phyloP scores from a whole-genome alignment of 2,329 filamentous ascomycete species.

The Cryoendolithus antarcticus region DNA sequence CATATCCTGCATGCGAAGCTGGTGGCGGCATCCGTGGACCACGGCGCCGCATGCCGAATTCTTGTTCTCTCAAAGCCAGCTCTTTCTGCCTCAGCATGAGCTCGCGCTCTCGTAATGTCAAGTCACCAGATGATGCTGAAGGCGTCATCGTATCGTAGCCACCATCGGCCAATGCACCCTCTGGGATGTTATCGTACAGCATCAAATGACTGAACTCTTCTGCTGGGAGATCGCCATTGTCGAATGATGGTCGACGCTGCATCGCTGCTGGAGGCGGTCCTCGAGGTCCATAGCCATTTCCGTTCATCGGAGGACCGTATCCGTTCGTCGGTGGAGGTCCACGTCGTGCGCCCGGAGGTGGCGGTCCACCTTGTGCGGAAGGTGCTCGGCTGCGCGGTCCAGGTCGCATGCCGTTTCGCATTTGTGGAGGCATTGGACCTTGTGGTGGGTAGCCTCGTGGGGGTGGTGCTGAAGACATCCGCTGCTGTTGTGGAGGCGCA shows the following conservation, averaged over 20 bases:
- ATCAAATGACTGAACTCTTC: constrained; percentile 88
- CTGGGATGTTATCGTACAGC: constrained; percentile 76
- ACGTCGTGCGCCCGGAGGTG: constrained; percentile 34
- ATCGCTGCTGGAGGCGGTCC: constrained; percentile 45
- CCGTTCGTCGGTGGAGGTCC: constrained; percentile 46
- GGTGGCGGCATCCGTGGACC: constrained; percentile 17
- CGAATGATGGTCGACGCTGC: constrained; percentile 67
- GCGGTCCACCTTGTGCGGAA: constrained; percentile 38
- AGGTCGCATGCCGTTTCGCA: constrained; percentile 17
- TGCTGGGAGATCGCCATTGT: constrained; percentile 56
- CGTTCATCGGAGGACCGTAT: constrained; percentile 41
- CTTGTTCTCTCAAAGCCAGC: constrained; percentile 73
- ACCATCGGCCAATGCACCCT: constrained; percentile 44
- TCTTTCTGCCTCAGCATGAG: constrained; percentile 78
- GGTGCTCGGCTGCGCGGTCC: constrained; percentile 39
- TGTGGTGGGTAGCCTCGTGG: constrained; percentile 1
- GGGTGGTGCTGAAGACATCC: constrained; percentile 8
- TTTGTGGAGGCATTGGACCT: constrained; percentile 8
- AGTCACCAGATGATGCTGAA: constrained; percentile 35
- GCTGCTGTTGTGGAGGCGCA: constrained; percentile 31
- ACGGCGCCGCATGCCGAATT: constrained; percentile 58
- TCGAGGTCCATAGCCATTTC: constrained; percentile 45
- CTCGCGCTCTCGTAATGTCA: constrained; percentile 71
- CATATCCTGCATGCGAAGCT: constrained; percentile 35
- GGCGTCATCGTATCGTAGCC: constrained; percentile 14